These are phyloP conservation scores for Fragaria iinumae DNA, from an alignment of 306 rosid species.

Conservation along the genomic window DNA sequence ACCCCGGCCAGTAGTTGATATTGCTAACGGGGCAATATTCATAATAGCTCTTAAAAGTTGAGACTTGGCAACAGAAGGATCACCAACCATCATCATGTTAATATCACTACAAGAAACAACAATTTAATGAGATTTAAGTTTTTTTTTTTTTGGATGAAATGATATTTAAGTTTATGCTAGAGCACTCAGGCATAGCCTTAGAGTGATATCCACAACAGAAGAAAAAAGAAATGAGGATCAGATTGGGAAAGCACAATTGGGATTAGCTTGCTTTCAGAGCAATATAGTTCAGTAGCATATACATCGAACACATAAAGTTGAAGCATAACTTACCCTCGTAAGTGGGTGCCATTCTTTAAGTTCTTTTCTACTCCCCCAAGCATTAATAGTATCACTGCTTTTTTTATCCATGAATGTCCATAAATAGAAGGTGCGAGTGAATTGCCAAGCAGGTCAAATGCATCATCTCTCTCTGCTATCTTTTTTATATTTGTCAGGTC, in stretches of 20 bases:
- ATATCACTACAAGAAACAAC: conserved; percentile 65
- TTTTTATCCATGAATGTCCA: conserved; percentile 97
- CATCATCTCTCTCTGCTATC: conserved; percentile 82
- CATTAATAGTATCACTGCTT: conserved; percentile 89
- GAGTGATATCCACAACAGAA: not conserved
- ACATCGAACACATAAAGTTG: conserved; percentile 11
- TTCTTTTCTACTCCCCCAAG: conserved; percentile 97
- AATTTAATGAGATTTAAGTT: too few relatives aligned
- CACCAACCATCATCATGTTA: conserved; percentile 99
- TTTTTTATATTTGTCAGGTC: conserved; percentile 76
- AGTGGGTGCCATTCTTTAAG: conserved; percentile 93
- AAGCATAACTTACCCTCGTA: conserved; percentile 76
- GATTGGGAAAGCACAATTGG: not conserved
- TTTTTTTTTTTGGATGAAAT: too few relatives aligned
- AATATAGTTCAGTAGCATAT: conserved; percentile 16
- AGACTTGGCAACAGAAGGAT: conserved; percentile 99
- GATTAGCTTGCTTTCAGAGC: not conserved
- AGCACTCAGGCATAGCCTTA: not conserved
- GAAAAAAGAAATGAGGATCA: not conserved
- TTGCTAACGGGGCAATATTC: conserved; percentile 94
- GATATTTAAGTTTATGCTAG: conserved; percentile 9
- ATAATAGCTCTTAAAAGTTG: conserved; percentile 93
- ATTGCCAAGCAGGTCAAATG: conserved; percentile 88
- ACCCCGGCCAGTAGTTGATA: conserved; percentile 97
- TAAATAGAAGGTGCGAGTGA: conserved; percentile 97